A percentile compares a stretch with the other conserved stretches of the same genome.
phyloP scores from a whole-genome alignment of 768 basidiomycete genomes.

The Sarcomyxa edulis region DNA sequence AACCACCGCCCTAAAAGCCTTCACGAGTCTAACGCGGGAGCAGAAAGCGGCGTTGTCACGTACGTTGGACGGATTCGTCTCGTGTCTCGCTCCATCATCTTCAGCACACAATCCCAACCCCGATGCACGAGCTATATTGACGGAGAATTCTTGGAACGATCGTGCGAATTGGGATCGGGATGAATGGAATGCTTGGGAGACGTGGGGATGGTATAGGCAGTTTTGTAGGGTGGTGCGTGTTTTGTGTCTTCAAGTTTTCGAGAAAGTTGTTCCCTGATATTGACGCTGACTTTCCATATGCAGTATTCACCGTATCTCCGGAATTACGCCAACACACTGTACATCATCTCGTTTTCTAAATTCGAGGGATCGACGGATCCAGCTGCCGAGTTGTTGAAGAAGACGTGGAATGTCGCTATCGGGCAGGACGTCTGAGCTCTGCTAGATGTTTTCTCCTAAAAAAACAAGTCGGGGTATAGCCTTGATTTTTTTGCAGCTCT shows the following conservation, averaged over 20 bases:
- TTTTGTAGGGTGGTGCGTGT: slow-evolving; percentile 73
- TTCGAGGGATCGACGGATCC: slow-evolving; percentile 56
- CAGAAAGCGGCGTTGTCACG: slow-evolving; percentile 69
- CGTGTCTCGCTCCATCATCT: slow-evolving; percentile 45
- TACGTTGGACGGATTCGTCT: slow-evolving; percentile 74
- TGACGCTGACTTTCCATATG: slow-evolving; percentile 4
- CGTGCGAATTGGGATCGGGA: slow-evolving; percentile 64
- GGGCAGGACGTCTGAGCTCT: slow-evolving; percentile 22
- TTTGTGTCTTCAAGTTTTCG: background rate
- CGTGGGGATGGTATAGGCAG: slow-evolving; percentile 89
- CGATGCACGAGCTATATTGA: slow-evolving; percentile 50
- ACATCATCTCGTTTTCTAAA: slow-evolving; percentile 61
- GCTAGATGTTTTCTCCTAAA: no score
- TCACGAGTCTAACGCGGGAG: slow-evolving; percentile 66
- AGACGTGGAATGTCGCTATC: slow-evolving; percentile 66
- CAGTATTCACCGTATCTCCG: slow-evolving; percentile 81
- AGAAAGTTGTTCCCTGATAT: background rate
- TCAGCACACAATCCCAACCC: slow-evolving; percentile 43
- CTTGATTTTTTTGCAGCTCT: no score
- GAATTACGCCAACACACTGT: slow-evolving; percentile 66
- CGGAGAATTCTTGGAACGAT: slow-evolving; percentile 64
- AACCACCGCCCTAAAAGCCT: slow-evolving; percentile 69
- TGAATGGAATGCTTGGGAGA: slow-evolving; percentile 84
- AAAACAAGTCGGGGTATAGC: no score
- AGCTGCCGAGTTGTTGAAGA: slow-evolving; percentile 53